Evolutionary conservation across 192 early-diverging fungal species (phyloP).

Genomic region (Anaeromyces robustus): DNA sequence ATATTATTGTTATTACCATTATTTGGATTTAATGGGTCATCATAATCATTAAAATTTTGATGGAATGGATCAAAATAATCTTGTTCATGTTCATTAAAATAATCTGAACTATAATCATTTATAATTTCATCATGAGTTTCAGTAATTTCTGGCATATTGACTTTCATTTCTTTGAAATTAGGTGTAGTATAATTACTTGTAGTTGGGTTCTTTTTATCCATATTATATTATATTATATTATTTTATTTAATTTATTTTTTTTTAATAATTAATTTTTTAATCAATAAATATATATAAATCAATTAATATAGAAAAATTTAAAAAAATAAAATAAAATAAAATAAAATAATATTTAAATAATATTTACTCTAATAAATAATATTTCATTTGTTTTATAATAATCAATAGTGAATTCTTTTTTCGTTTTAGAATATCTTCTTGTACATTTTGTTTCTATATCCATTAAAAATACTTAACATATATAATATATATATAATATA

Average conservation of each 20-base stretch:
- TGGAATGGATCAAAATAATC: not conserved
- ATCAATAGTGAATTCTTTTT: not conserved
- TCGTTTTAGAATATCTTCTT: not conserved
- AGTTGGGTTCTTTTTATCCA: not conserved
- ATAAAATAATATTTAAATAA: too few species aligned
- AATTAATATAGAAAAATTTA: too few species aligned
- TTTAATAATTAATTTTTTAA: too few species aligned
- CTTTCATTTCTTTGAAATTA: not conserved
- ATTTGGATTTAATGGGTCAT: too few species aligned
- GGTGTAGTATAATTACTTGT: not conserved
- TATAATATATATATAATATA: too few species aligned
- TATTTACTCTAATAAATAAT: not conserved
- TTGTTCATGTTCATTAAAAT: not conserved
- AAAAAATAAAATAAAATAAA: too few species aligned
- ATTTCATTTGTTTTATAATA: not conserved
- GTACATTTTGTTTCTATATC: not conserved
- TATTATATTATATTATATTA: too few species aligned
- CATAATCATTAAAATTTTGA: not conserved
- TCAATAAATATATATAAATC: too few species aligned
- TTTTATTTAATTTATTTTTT: too few species aligned
- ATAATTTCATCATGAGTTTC: not conserved
- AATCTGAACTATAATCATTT: not conserved
- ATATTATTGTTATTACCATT: too few species aligned
- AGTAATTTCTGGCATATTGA: not conserved
- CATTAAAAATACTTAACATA: not conserved